A percentile compares a stretch with the other conserved stretches of the same genome.
Conservation (phyloP, 495 filamentous ascomycete species). For the Pyronema omphalodes region DNA sequence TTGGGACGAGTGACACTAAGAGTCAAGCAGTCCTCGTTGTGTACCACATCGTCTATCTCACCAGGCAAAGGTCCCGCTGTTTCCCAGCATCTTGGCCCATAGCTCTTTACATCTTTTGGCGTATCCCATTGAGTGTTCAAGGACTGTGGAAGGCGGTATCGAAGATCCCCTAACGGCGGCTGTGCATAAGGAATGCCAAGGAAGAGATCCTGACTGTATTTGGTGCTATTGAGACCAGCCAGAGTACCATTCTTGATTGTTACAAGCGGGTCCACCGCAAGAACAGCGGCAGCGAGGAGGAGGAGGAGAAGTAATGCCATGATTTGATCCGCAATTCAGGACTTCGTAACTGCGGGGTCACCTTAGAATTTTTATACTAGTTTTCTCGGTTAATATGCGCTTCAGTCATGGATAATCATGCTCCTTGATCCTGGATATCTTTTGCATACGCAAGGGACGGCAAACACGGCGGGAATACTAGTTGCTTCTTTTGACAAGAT, state of each 20-base stretch:
- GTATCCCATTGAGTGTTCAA: too few species aligned
- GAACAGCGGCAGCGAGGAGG: not conserved
- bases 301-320: not conserved
- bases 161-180: conserved; percentile 3
- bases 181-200: conserved; percentile 33
- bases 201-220: conserved; percentile 32
- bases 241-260: conserved; percentile 28
- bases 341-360: too few species aligned
- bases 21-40: conserved; percentile 4
- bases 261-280: conserved; percentile 2
- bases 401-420: too few species aligned
- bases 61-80: not conserved
- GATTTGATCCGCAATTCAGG: too few species aligned
- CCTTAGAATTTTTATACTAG: too few species aligned
- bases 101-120: not conserved
- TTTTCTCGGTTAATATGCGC: too few species aligned
- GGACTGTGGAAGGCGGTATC: too few species aligned
- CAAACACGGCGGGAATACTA: too few species aligned
- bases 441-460: too few species aligned
- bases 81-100: not conserved
- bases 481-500: too few species aligned
- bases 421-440: too few species aligned
- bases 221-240: conserved; percentile 23
- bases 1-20: conserved; percentile 2
- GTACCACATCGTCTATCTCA: not conserved